Evolutionary conservation across 75 land plant species (phyloP), one percentile per base, ranked within the genome.

Genomic region (Sequoia sempervirens): DNA sequence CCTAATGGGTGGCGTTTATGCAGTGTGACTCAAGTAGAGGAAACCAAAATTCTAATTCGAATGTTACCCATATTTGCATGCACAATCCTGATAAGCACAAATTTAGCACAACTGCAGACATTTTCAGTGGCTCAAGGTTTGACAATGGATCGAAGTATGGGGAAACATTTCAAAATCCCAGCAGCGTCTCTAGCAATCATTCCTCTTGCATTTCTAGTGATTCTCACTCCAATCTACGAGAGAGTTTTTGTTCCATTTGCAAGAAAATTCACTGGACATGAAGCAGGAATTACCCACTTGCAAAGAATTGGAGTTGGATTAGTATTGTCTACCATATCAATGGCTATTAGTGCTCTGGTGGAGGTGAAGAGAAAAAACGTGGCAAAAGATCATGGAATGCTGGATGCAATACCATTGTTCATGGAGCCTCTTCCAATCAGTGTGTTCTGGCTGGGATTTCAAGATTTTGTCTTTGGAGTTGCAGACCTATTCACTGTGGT

Each of bases 401-500:
- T 50, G 15, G 53, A 50, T 50, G 53, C 68, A 61, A 61, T 61
- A 61, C 66, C 66, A 64, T 64, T 64, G 28, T 20, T 23, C n/a
- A 68, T 32, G 15, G 6, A 32, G 1, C 82, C 90, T 8, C 84
- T 90, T 50, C 84, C 82, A 75, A 28, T 86, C 34, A 92, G 91
- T 46, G 93, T 96, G 69, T 94, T 97, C 81, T 98, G 98, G 99
- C 82, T 98, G 6, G 85, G 91, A 0, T 96, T 96, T 0, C 98
- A 96, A 82, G 95, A 93, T 81, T 82, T 96, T 36, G 90, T 98
- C 0, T 89, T 93, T 18, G 99, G 99, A 11, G 56, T 91, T 43
- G 90, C 95, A 15, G 99, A 98, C 58, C 91, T 93, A 85, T 94
- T 98, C 85, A 94, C 98, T 0, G 91, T 91, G 1, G 96, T 96